Percentiles rank a stretch among this genome's conserved stretches.
These are phyloP conservation scores for Penicillium alfredii DNA, from an alignment of 495 filamentous ascomycete genomes.

Conservation along the genomic window DNA sequence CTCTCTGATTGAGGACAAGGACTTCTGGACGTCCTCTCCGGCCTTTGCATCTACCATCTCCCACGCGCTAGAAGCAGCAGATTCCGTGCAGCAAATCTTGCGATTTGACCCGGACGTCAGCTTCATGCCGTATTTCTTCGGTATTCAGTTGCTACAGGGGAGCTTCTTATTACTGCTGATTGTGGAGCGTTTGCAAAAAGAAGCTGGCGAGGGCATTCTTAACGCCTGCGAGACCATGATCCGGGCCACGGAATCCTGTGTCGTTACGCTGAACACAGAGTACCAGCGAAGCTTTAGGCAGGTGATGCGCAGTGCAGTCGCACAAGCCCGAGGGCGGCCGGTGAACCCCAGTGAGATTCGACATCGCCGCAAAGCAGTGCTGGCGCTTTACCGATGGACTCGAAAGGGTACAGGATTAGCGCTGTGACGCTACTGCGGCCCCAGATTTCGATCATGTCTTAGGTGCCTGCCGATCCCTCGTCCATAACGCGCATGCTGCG, in stretches of 20 bases:
- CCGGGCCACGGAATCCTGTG: conserved; percentile 77
- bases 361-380: conserved; percentile 62
- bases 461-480: conserved; percentile 7
- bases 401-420: conserved; percentile 72
- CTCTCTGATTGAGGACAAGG: conserved; percentile 77
- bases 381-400: conserved; percentile 75
- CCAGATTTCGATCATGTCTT: background rate
- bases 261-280: conserved; percentile 78
- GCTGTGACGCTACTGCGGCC: conserved; percentile 38
- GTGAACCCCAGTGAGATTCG: conserved; percentile 74
- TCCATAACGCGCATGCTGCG: background rate
- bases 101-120: conserved; percentile 78
- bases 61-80: conserved; percentile 72
- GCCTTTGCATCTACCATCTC: conserved; percentile 75
- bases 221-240: conserved; percentile 84
- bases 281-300: conserved; percentile 82
- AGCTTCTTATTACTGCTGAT: conserved; percentile 77
- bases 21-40: conserved; percentile 80
- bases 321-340: conserved; percentile 66
- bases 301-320: conserved; percentile 76
- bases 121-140: conserved; percentile 89
- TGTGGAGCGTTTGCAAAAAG: conserved; percentile 74
- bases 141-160: conserved; percentile 77
- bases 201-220: conserved; percentile 72
- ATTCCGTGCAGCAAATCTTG: conserved; percentile 77